These are phyloP conservation scores for Grigorovia yakushimaensis DNA, from an alignment of 805 yeast genomes.

Conservation along the genomic window DNA sequence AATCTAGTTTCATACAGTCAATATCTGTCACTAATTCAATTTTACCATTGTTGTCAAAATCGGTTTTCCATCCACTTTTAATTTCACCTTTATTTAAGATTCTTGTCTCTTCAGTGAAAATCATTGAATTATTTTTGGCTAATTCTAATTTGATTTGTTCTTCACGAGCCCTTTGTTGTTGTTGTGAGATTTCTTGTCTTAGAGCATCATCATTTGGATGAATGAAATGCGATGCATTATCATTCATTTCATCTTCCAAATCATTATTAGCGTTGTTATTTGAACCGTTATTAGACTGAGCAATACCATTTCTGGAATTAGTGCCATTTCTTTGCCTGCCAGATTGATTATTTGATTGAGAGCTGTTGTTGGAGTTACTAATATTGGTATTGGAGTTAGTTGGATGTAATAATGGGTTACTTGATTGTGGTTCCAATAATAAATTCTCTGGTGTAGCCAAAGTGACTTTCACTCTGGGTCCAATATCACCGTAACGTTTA, in stretches of 20 bases:
- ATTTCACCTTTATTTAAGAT: conserved; percentile 71
- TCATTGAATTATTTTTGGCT: conserved; percentile 30
- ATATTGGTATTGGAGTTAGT: neutral
- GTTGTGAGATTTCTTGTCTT: conserved; percentile 26
- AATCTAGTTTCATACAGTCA: conserved; percentile 46
- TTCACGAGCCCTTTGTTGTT: conserved; percentile 26
- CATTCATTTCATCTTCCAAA: conserved; percentile 26
- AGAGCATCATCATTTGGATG: conserved; percentile 31
- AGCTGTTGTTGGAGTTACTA: conserved; percentile 6
- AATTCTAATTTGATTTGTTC: conserved; percentile 25
- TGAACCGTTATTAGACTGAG: conserved; percentile 11
- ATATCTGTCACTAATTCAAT: conserved; percentile 73
- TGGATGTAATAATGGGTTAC: neutral
- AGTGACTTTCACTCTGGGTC: conserved; percentile 30
- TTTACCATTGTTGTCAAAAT: conserved; percentile 66
- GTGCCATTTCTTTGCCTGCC: neutral
- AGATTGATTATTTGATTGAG: conserved; percentile 1
- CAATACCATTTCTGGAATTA: neutral
- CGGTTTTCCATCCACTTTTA: conserved; percentile 93
- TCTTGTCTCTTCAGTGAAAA: conserved; percentile 65
- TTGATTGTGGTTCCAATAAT: conserved; percentile 8
- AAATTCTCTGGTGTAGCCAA: conserved; percentile 27
- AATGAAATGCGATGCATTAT: conserved; percentile 20
- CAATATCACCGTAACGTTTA: conserved; percentile 32
- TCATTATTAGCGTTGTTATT: conserved; percentile 20